Evolutionary conservation across 805 yeast species (phyloP).

Genomic region (Cyberlindnera americana): DNA sequence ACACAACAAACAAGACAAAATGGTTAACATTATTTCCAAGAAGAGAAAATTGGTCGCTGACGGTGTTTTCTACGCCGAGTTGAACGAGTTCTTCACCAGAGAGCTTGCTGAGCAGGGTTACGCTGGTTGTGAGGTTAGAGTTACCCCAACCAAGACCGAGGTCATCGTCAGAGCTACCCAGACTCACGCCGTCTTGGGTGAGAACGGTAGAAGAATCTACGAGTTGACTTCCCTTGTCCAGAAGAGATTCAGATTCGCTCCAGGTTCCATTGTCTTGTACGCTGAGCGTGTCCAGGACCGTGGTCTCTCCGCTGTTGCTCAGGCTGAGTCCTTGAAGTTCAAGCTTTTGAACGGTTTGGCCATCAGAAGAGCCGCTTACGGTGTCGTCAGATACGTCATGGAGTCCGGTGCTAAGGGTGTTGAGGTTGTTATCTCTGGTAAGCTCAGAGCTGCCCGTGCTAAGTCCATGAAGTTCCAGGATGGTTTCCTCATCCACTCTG

Average conservation of each 20-base stretch:
- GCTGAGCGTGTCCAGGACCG: constrained; percentile 99
- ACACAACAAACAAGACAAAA: constrained; percentile 17
- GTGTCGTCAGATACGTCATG: constrained; percentile 99
- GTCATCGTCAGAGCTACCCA: constrained; percentile 98
- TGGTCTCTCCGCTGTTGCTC: constrained; percentile 99
- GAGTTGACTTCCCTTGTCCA: constrained; percentile 96
- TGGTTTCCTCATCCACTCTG: constrained; percentile 99
- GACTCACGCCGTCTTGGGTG: constrained; percentile 98
- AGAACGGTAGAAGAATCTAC: constrained; percentile 99
- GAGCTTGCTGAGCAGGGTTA: constrained; percentile 99
- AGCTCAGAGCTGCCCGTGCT: constrained; percentile 99
- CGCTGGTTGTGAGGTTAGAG: constrained; percentile 99
- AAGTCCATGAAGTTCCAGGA: constrained; percentile 99
- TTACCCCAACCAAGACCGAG: constrained; percentile 97
- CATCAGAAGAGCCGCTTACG: constrained; percentile 99
- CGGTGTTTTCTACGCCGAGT: constrained; percentile 99
- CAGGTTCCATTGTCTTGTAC: constrained; percentile 89
- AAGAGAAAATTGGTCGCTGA: constrained; percentile 99
- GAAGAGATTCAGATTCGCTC: constrained; percentile 97
- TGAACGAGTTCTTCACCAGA: constrained; percentile 99
- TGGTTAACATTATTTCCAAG: constrained; percentile 67
- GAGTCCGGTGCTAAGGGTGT: constrained; percentile 99
- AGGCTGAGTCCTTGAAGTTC: constrained; percentile 98
- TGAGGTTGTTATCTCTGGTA: constrained; percentile 99
- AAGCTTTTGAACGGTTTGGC: constrained; percentile 98